Conservation (phyloP, 371 early-diverging fungal species). For the Mortierella sp. region DNA sequence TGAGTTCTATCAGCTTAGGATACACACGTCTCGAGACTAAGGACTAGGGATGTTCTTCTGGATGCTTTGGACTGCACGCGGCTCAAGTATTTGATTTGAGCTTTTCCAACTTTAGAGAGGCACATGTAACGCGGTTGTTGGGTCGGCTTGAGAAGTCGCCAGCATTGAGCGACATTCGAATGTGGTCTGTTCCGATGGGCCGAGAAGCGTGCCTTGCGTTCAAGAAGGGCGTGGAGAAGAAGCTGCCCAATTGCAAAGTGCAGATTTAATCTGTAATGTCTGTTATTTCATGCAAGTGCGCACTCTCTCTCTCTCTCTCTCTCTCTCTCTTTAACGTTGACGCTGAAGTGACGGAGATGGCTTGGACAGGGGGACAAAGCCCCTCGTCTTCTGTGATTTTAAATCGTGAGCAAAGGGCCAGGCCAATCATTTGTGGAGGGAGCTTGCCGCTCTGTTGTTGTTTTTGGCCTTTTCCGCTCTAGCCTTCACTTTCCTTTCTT, state of each 20-base stretch:
- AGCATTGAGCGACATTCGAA: neutral
- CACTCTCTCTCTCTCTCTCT: too few species aligned
- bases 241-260: neutral
- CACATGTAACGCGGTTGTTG: neutral
- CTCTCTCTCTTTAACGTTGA: neutral
- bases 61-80: neutral
- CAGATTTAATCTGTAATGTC: neutral
- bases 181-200: neutral
- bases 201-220: neutral
- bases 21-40: neutral
- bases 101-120: neutral
- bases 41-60: neutral
- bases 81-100: neutral
- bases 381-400: neutral
- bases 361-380: neutral
- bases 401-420: too few species aligned
- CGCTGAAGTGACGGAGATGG: neutral
- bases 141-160: neutral
- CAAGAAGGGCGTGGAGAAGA: neutral
- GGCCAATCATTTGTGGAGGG: too few species aligned
- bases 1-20: neutral
- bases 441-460: too few species aligned
- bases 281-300: too few species aligned
- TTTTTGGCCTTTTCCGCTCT: too few species aligned
- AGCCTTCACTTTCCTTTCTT: neutral